A percentile compares a stretch with the other conserved stretches of the same genome.
Evolutionary conservation across 345 rosid species (phyloP).

Genomic region (Mallotus nudiflorus): DNA sequence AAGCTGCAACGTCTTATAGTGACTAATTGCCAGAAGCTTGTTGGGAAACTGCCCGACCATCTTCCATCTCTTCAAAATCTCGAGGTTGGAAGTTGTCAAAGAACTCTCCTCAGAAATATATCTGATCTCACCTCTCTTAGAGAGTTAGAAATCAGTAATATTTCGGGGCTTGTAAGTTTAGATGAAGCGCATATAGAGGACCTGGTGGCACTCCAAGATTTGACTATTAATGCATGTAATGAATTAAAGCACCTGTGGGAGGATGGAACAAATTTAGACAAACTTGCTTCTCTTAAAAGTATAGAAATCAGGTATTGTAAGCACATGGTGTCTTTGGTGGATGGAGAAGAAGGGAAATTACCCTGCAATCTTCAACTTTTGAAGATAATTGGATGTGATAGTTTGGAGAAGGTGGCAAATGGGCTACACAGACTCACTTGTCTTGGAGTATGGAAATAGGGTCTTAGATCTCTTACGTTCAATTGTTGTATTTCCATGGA

Average conservation of each 20-base stretch:
- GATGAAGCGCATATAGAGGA: neutral
- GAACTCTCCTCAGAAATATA: too few species aligned
- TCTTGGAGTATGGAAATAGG: neutral
- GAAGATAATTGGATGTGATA: neutral
- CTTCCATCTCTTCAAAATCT: neutral
- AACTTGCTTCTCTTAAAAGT: neutral
- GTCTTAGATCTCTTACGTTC: neutral
- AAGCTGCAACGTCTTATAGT: too few species aligned
- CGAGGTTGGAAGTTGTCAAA: too few species aligned
- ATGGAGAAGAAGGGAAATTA: neutral
- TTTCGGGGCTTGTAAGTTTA: too few species aligned
- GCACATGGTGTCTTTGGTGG: too few species aligned
- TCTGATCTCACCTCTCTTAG: too few species aligned
- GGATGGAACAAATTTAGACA: neutral
- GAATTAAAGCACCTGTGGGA: constrained; percentile 8
- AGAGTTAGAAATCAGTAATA: too few species aligned
- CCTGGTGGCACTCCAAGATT: neutral
- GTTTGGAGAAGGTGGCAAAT: neutral
- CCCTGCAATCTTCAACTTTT: neutral
- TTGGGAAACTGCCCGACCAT: neutral
- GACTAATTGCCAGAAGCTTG: too few species aligned
- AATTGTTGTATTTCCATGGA: too few species aligned
- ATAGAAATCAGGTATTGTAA: too few species aligned
- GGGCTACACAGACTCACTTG: neutral
- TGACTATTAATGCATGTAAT: constrained; percentile 5